These are phyloP conservation scores for Tuber brumale DNA, from an alignment of 495 filamentous ascomycete species.

Conservation along the genomic window DNA sequence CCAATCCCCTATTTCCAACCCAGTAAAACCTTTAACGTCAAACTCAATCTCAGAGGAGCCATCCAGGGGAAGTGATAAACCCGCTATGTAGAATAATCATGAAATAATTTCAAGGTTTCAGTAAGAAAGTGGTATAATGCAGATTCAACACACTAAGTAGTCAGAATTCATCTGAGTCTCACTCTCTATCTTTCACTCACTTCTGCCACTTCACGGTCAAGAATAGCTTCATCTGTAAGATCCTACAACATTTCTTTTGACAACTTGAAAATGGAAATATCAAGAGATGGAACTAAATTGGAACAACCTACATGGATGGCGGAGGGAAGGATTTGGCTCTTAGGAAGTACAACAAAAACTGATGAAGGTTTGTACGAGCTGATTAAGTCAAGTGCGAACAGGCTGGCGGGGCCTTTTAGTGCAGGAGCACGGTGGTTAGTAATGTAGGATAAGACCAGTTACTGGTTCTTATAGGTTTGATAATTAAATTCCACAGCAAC, in stretches of 20 bases:
- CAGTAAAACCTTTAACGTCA: background rate
- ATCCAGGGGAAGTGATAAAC: background rate
- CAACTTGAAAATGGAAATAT: background rate
- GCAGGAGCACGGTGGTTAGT: too few species aligned
- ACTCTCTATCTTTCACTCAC: slow-evolving; percentile 5
- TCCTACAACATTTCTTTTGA: background rate
- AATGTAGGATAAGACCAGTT: too few species aligned
- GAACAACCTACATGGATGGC: too few species aligned
- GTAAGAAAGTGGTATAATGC: slow-evolving; percentile 8
- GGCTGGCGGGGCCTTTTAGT: too few species aligned
- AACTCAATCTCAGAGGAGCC: background rate
- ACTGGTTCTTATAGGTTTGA: too few species aligned
- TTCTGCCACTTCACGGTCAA: background rate
- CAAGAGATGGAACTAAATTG: too few species aligned
- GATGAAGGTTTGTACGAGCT: too few species aligned
- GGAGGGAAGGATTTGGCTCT: too few species aligned
- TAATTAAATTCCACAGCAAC: too few species aligned
- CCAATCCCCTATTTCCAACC: too few species aligned
- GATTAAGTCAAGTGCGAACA: too few species aligned
- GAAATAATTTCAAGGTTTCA: background rate
- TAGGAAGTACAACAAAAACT: too few species aligned
- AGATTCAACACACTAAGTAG: slow-evolving; percentile 13
- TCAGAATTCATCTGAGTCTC: background rate
- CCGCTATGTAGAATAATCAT: background rate
- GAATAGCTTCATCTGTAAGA: slow-evolving; percentile 11